Base-by-base conservation (phyloP, 2,329 filamentous ascomycete genomes). In the Salinomyces thailandicus region DNA sequence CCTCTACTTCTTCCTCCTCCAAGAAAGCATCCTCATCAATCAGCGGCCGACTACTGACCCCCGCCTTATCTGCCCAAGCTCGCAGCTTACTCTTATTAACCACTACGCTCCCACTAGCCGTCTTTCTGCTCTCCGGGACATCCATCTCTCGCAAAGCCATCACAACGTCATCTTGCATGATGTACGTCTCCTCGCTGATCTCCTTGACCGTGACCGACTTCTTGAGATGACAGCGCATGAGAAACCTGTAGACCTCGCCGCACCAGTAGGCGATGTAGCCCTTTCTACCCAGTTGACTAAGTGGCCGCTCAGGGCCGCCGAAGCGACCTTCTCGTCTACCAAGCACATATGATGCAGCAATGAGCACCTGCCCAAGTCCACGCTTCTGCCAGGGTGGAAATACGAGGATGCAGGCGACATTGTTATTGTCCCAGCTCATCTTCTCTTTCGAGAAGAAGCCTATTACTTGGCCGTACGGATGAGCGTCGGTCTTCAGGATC, bases 391-490 rank as follows among this genome's bases (percentile, higher is more conserved):
- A 96, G 0, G 91, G 91, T 1, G 91, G 91, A 54, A 96, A 96
- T 12, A 96, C 75, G 5, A 96, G 70, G 49, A 98, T 98, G 57
- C 91, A 98, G 1, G 91, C 91, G 4, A 98, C 72, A 48, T 96
- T 98, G 61, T 98, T 96, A 53, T 89, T 87, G 54, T 98, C 91
- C 89, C 91, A 98, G 3, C 85, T 94, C 69, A 95, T 82, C 60
- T 96, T 96, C 61, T 98, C 91, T 58, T 98, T 96, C 45, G 84
- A 93, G 66, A 96, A 98, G 71, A 96, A 96, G n/a, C 91, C 91
- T 1, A 89, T 75, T 18, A 95, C 79, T 53, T 80, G 76, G 11
- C 51, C 50, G 19, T 51, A 36, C 13, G 49, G 42, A 22, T 50
- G 38, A 12, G 36, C 43, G 0, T 69, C 69, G 49, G 73, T 66